Conservation (phyloP, 768 basidiomycete species). For the Collybiopsis confluens region DNA sequence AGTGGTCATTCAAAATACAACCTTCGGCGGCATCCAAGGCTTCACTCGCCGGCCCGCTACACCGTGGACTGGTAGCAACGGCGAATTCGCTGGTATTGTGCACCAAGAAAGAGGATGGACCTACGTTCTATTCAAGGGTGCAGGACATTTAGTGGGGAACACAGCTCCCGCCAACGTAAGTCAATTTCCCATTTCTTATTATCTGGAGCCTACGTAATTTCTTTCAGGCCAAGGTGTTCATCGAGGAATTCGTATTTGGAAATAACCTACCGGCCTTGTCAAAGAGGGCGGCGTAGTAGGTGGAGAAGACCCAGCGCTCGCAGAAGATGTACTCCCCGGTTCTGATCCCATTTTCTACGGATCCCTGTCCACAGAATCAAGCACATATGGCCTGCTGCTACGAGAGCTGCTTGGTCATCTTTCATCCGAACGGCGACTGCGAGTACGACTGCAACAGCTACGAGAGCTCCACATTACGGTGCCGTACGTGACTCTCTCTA, state of each 20-base stretch:
- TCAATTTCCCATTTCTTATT: not conserved
- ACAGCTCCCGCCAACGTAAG: constrained; percentile 34
- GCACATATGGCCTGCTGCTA: constrained; percentile 54
- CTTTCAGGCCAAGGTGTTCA: constrained; percentile 55
- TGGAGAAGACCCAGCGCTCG: constrained; percentile 37
- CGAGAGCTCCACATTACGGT: not conserved
- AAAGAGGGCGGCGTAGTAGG: constrained; percentile 33
- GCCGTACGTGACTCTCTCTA: not conserved
- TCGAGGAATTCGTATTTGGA: constrained; percentile 67
- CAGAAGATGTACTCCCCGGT: constrained; percentile 32
- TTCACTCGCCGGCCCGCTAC: constrained; percentile 68
- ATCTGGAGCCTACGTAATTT: not conserved
- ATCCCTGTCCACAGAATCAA: constrained; percentile 34
- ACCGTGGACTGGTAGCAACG: constrained; percentile 57
- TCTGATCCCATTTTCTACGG: constrained; percentile 41
- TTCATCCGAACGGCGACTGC: constrained; percentile 36
- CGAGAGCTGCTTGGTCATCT: constrained; percentile 51
- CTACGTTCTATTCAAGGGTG: constrained; percentile 37
- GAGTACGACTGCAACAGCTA: not conserved
- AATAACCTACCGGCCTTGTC: constrained; percentile 57
- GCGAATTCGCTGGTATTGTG: constrained; percentile 61
- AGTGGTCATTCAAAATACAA: constrained; percentile 56
- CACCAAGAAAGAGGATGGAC: constrained; percentile 74
- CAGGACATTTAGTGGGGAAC: constrained; percentile 38
- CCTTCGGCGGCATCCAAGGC: constrained; percentile 73